phyloP scores from a whole-genome alignment of 192 early-diverging fungal species.

The Rhizoclosmatium globosum region DNA sequence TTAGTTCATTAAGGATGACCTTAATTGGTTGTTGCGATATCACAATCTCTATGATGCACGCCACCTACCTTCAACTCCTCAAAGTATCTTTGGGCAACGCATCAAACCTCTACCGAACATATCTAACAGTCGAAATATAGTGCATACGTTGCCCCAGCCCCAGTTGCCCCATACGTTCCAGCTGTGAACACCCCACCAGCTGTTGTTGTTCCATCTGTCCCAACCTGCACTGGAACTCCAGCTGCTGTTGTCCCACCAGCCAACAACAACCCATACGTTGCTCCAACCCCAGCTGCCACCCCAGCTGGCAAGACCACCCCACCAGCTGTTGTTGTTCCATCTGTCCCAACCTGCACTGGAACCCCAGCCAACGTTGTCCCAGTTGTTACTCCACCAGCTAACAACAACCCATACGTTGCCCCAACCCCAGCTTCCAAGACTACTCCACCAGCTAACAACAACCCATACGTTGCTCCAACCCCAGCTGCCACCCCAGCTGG shows the following conservation, averaged over 20 bases:
- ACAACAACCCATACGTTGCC: neutral
- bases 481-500: neutral
- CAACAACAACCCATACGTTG: neutral
- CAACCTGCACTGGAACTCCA: constrained; percentile 13
- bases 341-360: neutral
- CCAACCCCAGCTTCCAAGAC: neutral
- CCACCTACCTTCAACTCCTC: too few species aligned
- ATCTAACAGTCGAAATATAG: too few species aligned
- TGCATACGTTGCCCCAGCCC: constrained; percentile 12
- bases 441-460: constrained; percentile 5
- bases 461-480: constrained; percentile 2
- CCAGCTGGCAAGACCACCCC: neutral
- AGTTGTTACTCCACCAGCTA: neutral
- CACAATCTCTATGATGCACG: too few species aligned
- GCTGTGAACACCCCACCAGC: constrained; percentile 2
- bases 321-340: neutral
- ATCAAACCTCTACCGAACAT: too few species aligned
- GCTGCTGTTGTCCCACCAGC: neutral
- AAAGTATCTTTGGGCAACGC: too few species aligned
- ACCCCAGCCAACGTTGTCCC: neutral
- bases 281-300: constrained; percentile 16
- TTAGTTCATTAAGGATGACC: too few species aligned
- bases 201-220: constrained; percentile 10
- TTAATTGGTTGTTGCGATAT: too few species aligned
- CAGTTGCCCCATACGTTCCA: neutral